A percentile compares a stretch with the other conserved stretches of the same genome.
Evolutionary conservation across 495 filamentous ascomycete genomes (phyloP).

Genomic region (Neurospora sp.): DNA sequence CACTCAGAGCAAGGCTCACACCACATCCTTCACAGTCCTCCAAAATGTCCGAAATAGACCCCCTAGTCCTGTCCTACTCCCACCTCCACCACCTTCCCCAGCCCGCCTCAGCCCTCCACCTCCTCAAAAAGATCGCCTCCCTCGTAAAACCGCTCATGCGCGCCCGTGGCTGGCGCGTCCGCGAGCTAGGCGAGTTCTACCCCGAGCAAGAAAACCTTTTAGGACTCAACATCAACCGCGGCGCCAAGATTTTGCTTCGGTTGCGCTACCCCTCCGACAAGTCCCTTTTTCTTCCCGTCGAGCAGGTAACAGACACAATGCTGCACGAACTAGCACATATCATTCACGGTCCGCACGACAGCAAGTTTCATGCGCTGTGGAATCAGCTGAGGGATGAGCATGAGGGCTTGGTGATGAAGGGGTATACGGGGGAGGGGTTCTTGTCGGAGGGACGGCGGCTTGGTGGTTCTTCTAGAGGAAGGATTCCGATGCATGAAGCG

Average conservation of each 20-base stretch:
- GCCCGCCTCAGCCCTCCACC: slow-evolving; percentile 70
- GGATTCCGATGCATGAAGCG: slow-evolving; percentile 62
- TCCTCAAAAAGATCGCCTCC: slow-evolving; percentile 73
- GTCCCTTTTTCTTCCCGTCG: slow-evolving; percentile 68
- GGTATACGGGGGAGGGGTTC: slow-evolving; percentile 90
- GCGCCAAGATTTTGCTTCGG: slow-evolving; percentile 73
- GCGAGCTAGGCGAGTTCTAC: slow-evolving; percentile 74
- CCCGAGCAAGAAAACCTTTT: slow-evolving; percentile 65
- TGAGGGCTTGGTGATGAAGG: slow-evolving; percentile 60
- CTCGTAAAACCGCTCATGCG: slow-evolving; percentile 95
- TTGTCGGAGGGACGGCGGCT: slow-evolving; percentile 63
- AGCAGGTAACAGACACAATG: slow-evolving; percentile 82
- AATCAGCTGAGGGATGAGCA: slow-evolving; percentile 82
- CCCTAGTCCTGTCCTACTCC: slow-evolving; percentile 64
- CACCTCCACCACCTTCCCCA: slow-evolving; percentile 66
- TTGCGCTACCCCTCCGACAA: slow-evolving; percentile 69
- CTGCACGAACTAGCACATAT: slow-evolving; percentile 94
- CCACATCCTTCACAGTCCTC: not conserved
- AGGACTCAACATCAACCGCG: slow-evolving; percentile 68
- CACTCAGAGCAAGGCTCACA: not conserved
- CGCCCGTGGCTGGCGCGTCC: slow-evolving; percentile 70
- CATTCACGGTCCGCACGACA: slow-evolving; percentile 71
- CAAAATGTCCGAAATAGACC: slow-evolving; percentile 55
- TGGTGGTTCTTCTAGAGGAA: slow-evolving; percentile 21
- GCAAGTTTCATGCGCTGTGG: slow-evolving; percentile 74